These are phyloP conservation scores for Adansonia digitata DNA, from an alignment of 345 rosid genomes.

Conservation along the genomic window DNA sequence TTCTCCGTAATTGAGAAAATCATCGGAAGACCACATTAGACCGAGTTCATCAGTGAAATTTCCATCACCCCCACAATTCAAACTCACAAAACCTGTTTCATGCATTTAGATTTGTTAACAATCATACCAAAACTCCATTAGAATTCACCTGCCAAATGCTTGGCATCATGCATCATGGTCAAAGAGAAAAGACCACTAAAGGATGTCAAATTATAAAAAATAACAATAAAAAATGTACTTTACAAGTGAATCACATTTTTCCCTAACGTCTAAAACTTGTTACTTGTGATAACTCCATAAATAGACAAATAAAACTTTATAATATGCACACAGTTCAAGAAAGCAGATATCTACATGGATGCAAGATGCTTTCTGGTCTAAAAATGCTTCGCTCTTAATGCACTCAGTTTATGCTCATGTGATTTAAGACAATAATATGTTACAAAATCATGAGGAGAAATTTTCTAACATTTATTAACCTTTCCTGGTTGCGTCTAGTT, in stretches of 20 bases:
- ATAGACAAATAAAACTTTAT: background rate
- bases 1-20: slow-evolving; percentile 58
- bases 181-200: background rate
- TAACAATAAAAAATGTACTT: background rate
- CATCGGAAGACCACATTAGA: slow-evolving; percentile 75
- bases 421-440: background rate
- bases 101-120: slow-evolving; percentile 8
- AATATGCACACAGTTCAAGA: background rate
- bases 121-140: background rate
- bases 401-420: background rate
- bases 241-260: slow-evolving; percentile 2
- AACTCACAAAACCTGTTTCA: slow-evolving; percentile 82
- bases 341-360: background rate
- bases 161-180: background rate
- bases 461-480: background rate
- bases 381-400: background rate
- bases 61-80: slow-evolving; percentile 80
- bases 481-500: background rate
- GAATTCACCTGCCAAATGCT: background rate
- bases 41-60: slow-evolving; percentile 78
- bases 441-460: background rate
- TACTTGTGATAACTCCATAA: background rate
- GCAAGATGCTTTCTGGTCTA: background rate
- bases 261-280: background rate
- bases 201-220: background rate